Conservation (phyloP, 2,329 filamentous ascomycete species). For the Capronia epimyces region DNA sequence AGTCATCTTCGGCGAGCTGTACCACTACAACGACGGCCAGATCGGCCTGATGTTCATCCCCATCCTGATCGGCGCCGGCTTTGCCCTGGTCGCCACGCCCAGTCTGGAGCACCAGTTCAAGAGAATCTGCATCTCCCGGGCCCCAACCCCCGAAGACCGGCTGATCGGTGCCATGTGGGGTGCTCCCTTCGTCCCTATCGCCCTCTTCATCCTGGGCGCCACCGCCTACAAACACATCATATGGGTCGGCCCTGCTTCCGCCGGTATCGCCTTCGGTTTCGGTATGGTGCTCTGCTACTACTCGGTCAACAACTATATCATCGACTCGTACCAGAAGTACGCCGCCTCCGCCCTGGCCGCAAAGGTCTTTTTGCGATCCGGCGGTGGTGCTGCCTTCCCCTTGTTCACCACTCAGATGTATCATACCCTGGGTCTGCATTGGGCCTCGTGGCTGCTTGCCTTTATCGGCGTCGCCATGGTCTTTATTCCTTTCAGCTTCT, state of each 20-base stretch:
- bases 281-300: constrained; percentile 51
- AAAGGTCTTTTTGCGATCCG: constrained; percentile 38
- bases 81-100: constrained; percentile 56
- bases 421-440: constrained; percentile 35
- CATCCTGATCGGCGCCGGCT: constrained; percentile 66
- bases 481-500: constrained; percentile 40
- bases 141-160: constrained; percentile 36
- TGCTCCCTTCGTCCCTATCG: constrained; percentile 38
- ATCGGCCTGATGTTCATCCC: constrained; percentile 86
- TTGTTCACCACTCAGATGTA: constrained; percentile 43
- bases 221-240: constrained; percentile 33
- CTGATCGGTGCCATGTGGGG: constrained; percentile 37
- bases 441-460: constrained; percentile 39
- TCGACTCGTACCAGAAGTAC: constrained; percentile 32
- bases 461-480: constrained; percentile 37
- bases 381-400: constrained; percentile 37
- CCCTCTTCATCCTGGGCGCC: constrained; percentile 35
- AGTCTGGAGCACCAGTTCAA: constrained; percentile 58
- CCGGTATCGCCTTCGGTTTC: constrained; percentile 37
- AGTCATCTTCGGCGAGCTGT: constrained; percentile 65
- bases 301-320: constrained; percentile 30
- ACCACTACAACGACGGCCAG: constrained; percentile 66
- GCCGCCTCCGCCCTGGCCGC: constrained; percentile 41
- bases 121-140: constrained; percentile 34
- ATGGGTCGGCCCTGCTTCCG: constrained; percentile 39